phyloP scores from a whole-genome alignment of 83 land plant genomes.

The Picea abies region DNA sequence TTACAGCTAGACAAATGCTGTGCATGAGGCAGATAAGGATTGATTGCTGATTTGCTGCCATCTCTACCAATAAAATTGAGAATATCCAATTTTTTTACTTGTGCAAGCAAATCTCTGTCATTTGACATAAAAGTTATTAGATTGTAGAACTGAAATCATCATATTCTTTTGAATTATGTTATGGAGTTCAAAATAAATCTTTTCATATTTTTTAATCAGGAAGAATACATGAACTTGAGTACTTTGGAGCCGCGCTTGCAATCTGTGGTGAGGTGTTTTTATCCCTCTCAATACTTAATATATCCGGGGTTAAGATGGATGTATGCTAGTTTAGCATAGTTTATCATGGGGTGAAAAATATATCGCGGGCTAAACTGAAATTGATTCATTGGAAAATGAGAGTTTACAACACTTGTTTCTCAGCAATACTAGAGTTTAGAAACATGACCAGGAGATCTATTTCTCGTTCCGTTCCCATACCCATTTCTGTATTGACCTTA shows the following conservation, averaged over 20 bases:
- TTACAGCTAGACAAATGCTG: neutral
- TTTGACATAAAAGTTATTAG: neutral
- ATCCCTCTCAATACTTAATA: neutral
- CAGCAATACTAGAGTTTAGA: too few relatives aligned
- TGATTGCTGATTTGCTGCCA: neutral
- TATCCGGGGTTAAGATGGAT: too few relatives aligned
- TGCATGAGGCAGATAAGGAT: neutral
- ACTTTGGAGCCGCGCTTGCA: conserved; percentile 72
- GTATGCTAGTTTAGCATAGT: too few relatives aligned
- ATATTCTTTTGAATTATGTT: neutral
- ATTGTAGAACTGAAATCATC: neutral
- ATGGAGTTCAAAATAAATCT: neutral
- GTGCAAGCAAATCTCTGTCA: neutral
- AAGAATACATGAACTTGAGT: conserved; percentile 63
- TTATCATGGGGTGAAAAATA: too few relatives aligned
- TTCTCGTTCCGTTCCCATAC: too few relatives aligned
- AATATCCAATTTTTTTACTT: neutral
- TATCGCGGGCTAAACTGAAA: too few relatives aligned
- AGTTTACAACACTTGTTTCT: too few relatives aligned
- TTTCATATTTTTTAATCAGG: conserved; percentile 34
- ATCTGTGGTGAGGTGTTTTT: conserved; percentile 28
- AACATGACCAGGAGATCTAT: too few relatives aligned
- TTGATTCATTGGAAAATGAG: too few relatives aligned
- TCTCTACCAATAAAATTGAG: neutral
- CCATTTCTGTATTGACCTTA: too few relatives aligned